Evolutionary conservation across 2,329 filamentous ascomycete species (phyloP).

Genomic region (Pyrenophora tritici-repentis): DNA sequence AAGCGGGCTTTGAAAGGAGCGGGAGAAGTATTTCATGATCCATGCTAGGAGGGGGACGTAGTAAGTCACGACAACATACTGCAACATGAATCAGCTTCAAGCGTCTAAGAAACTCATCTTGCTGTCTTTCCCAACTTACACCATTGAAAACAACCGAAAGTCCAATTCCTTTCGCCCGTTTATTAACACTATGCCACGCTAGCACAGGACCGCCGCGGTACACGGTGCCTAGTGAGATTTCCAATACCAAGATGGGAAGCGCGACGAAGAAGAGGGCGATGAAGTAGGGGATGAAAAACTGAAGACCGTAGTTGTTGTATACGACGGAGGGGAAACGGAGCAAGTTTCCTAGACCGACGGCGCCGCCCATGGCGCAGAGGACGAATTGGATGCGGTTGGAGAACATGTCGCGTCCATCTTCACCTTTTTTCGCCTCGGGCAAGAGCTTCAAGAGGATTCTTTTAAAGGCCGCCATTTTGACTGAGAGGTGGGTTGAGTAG

Average conservation of each 20-base stretch:
- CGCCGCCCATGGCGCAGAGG: constrained; percentile 22
- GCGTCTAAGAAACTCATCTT: no score
- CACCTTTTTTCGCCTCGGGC: constrained; percentile 13
- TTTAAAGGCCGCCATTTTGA: constrained; percentile 2
- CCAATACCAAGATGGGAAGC: constrained; percentile 20
- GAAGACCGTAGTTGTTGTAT: constrained; percentile 26
- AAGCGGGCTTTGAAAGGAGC: constrained; percentile 6
- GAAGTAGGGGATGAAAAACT: constrained; percentile 22
- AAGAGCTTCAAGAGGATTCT: constrained; percentile 1
- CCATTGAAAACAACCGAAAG: constrained; percentile 14
- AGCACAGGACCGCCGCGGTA: constrained; percentile 26
- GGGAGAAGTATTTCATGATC: constrained; percentile 9
- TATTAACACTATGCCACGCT: constrained; percentile 25
- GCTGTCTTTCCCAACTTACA: not conserved
- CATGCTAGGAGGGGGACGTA: constrained; percentile 22
- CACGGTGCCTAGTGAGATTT: constrained; percentile 22
- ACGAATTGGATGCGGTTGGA: constrained; percentile 16
- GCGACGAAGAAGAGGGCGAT: constrained; percentile 23
- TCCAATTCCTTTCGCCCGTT: constrained; percentile 20
- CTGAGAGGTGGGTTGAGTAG: not conserved
- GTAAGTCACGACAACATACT: constrained; percentile 18
- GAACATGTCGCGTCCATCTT: constrained; percentile 25
- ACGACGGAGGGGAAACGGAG: constrained; percentile 22
- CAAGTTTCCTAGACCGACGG: constrained; percentile 22
- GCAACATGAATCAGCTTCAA: not conserved